These are phyloP conservation scores for Candida yuanshanica DNA, from an alignment of 805 yeast genomes.

Conservation along the genomic window DNA sequence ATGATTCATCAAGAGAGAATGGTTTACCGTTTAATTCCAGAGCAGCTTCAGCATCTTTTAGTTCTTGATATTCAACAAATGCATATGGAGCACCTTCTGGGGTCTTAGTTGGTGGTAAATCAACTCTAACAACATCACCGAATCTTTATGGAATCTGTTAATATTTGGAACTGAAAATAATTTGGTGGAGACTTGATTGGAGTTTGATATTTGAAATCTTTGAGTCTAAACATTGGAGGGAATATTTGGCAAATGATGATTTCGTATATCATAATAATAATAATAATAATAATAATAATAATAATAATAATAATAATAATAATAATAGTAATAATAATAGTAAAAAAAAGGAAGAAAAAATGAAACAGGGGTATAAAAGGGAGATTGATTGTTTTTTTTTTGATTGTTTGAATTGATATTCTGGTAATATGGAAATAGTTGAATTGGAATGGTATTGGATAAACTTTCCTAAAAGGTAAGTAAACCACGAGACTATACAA, in stretches of 20 bases:
- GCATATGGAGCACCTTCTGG: conserved; percentile 58
- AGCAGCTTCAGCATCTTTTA: conserved; percentile 51
- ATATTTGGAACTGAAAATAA: conserved; percentile 1
- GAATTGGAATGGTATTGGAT: neutral
- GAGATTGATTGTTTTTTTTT: neutral
- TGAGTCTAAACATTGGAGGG: too few relatives aligned
- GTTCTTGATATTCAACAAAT: conserved; percentile 51
- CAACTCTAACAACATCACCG: conserved; percentile 54
- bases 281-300: too few relatives aligned
- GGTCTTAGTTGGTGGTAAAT: conserved; percentile 57
- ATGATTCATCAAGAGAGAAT: conserved; percentile 33
- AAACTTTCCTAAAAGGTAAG: neutral
- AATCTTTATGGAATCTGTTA: conserved; percentile 28
- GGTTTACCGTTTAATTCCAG: conserved; percentile 40
- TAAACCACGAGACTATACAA: neutral
- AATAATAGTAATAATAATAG: too few relatives aligned
- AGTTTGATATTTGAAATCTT: neutral
- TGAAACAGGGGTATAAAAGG: too few relatives aligned
- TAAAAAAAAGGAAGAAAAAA: too few relatives aligned
- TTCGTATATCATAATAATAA: too few relatives aligned
- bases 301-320: too few relatives aligned
- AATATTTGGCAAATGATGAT: too few relatives aligned
- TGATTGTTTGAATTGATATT: too few relatives aligned
- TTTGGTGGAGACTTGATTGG: neutral
- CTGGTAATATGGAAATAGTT: too few relatives aligned